Percentiles rank a stretch among this genome's conserved stretches.
phyloP scores from a whole-genome alignment of 2,329 filamentous ascomycete species.

The Hypoxylon sp. region DNA sequence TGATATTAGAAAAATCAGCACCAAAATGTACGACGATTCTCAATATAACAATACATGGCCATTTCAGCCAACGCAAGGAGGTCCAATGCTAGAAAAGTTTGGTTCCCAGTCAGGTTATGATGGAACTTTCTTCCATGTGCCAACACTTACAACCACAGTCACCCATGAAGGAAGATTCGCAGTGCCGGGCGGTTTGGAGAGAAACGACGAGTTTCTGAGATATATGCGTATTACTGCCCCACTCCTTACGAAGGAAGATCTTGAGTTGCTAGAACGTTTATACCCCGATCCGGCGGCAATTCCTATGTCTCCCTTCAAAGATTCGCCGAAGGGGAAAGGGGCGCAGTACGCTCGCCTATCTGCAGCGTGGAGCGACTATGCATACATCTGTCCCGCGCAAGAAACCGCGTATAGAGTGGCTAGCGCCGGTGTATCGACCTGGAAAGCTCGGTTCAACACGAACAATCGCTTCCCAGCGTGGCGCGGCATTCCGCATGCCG shows the following conservation, averaged over 20 bases:
- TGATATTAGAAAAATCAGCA: conserved; percentile 58
- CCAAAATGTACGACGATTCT: conserved; percentile 57
- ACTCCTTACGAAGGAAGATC: conserved; percentile 52
- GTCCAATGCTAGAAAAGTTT: conserved; percentile 62
- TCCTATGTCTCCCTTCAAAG: conserved; percentile 55
- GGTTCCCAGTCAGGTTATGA: conserved; percentile 60
- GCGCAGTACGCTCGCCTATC: conserved; percentile 62
- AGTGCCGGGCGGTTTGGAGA: conserved; percentile 54
- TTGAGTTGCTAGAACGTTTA: conserved; percentile 50
- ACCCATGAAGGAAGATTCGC: conserved; percentile 57
- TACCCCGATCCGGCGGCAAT: conserved; percentile 57
- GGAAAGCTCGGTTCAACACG: conserved; percentile 59
- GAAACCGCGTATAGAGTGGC: conserved; percentile 60
- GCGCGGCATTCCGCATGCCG: conserved; percentile 58
- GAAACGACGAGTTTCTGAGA: conserved; percentile 56
- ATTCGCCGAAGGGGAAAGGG: conserved; percentile 60
- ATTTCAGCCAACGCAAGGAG: conserved; percentile 64
- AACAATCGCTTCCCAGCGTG: conserved; percentile 55
- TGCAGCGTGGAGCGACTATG: conserved; percentile 62
- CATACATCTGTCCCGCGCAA: conserved; percentile 62
- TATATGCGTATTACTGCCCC: conserved; percentile 57
- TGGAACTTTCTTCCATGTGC: conserved; percentile 57
- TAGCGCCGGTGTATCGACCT: conserved; percentile 53
- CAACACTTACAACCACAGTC: conserved; percentile 57
- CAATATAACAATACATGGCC: conserved; percentile 62